These are phyloP conservation scores for Coemansia brasiliensis DNA, from an alignment of 192 early-diverging fungal genomes.

Conservation along the genomic window DNA sequence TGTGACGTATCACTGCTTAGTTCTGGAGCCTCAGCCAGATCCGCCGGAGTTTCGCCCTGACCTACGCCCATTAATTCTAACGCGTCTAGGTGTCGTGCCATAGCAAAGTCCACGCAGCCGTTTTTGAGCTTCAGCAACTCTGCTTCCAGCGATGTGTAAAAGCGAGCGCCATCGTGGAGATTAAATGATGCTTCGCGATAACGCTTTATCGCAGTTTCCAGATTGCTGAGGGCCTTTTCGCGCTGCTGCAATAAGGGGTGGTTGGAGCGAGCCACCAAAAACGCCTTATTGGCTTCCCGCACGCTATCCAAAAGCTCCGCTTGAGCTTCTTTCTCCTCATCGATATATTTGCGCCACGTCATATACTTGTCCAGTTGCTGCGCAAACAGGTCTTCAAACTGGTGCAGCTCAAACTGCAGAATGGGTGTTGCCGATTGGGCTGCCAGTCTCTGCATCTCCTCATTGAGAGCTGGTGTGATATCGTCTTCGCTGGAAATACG, in stretches of 20 bases:
- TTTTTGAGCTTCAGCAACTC: conserved; percentile 62
- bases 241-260: conserved; percentile 63
- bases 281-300: conserved; percentile 64
- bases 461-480: conserved; percentile 67
- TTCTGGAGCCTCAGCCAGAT: conserved; percentile 24
- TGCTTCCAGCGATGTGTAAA: conserved; percentile 69
- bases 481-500: conserved; percentile 72
- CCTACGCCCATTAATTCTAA: conserved; percentile 49
- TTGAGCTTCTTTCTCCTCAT: conserved; percentile 65
- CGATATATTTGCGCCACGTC: conserved; percentile 58
- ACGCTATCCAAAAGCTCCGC: conserved; percentile 61
- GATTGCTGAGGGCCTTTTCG: conserved; percentile 73
- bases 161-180: conserved; percentile 73
- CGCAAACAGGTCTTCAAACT: conserved; percentile 75
- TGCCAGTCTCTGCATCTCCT: conserved; percentile 65
- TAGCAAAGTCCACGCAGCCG: conserved; percentile 70
- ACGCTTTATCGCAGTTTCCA: conserved; percentile 73
- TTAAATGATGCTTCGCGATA: conserved; percentile 75
- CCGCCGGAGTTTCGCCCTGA: conserved; percentile 23
- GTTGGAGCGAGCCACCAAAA: conserved; percentile 63
- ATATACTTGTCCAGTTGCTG: conserved; percentile 73
- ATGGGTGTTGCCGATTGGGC: conserved; percentile 59
- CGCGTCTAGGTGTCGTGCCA: conserved; percentile 67
- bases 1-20: background rate
- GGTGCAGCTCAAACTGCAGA: conserved; percentile 70